phyloP scores from a whole-genome alignment of 2,329 filamentous ascomycete genomes.

The Ophiostoma angusticollis region DNA sequence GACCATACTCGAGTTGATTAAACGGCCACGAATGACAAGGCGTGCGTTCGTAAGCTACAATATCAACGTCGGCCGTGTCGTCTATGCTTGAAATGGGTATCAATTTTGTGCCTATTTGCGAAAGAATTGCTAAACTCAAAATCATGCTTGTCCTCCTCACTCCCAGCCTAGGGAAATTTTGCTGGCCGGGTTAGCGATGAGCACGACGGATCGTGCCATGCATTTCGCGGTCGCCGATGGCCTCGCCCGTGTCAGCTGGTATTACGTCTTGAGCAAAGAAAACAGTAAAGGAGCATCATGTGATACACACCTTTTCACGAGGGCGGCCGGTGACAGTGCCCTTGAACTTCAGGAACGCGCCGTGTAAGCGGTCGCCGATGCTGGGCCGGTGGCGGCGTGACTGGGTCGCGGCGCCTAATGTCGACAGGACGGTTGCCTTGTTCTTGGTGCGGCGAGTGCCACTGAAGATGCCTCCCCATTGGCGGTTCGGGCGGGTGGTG shows the following conservation, averaged over 20 bases:
- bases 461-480: conserved; percentile 6
- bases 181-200: not conserved
- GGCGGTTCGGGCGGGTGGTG: conserved; percentile 4
- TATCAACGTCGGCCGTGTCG: too few relatives aligned
- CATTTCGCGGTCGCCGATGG: conserved; percentile 4
- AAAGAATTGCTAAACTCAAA: not conserved
- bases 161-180: too few relatives aligned
- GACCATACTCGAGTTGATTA: too few relatives aligned
- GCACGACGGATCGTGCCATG: conserved; percentile 1
- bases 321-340: conserved; percentile 56
- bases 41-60: too few relatives aligned
- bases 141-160: too few relatives aligned
- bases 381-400: conserved; percentile 53
- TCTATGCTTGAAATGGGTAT: too few relatives aligned
- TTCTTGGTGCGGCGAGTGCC: not conserved
- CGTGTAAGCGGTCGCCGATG: conserved; percentile 65
- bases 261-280: too few relatives aligned
- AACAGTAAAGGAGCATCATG: too few relatives aligned
- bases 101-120: not conserved
- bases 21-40: too few relatives aligned
- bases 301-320: conserved; percentile 64
- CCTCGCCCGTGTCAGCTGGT: conserved; percentile 9
- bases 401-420: conserved; percentile 31
- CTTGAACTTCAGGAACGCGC: conserved; percentile 60
- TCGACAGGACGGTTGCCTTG: not conserved